These are phyloP conservation scores for Annona cherimola DNA, from an alignment of 164 flowering plant species.

Conservation along the genomic window DNA sequence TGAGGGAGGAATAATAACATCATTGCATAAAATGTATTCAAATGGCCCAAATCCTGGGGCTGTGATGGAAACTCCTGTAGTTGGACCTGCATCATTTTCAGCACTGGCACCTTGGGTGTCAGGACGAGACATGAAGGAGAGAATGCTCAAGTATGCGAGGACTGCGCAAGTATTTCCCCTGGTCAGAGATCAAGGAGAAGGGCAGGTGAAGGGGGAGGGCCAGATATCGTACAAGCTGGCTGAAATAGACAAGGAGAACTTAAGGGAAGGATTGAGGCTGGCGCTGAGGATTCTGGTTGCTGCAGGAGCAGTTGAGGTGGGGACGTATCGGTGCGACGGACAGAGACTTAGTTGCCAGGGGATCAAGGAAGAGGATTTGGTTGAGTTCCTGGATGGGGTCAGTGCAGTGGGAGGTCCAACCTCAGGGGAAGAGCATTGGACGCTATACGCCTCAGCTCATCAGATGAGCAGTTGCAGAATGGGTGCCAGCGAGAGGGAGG, in stretches of 20 bases:
- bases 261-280: constrained; percentile 24
- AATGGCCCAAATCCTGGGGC: constrained; percentile 16
- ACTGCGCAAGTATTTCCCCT: constrained; percentile 30
- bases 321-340: constrained; percentile 33
- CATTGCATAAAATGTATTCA: constrained; percentile 25
- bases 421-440: constrained; percentile 24
- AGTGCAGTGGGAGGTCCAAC: constrained; percentile 15
- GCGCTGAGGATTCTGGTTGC: constrained; percentile 37
- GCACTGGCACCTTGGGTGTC: constrained; percentile 35
- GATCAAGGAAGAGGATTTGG: constrained; percentile 28
- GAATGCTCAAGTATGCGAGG: constrained; percentile 26
- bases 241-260: constrained; percentile 25
- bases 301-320: constrained; percentile 47
- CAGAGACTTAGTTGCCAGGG: constrained; percentile 29
- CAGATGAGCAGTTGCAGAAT: constrained; percentile 47
- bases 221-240: constrained; percentile 22
- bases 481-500: constrained; percentile 28
- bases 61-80: constrained; percentile 29
- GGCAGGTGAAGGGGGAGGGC: constrained; percentile 30
- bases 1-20: constrained; percentile 42
- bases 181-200: constrained; percentile 34
- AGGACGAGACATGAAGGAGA: constrained; percentile 33
- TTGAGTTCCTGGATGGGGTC: constrained; percentile 28
- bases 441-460: constrained; percentile 29
- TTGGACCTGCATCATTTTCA: constrained; percentile 31